phyloP scores from a whole-genome alignment of 306 rosid species.

The Dalbergia cultrata region DNA sequence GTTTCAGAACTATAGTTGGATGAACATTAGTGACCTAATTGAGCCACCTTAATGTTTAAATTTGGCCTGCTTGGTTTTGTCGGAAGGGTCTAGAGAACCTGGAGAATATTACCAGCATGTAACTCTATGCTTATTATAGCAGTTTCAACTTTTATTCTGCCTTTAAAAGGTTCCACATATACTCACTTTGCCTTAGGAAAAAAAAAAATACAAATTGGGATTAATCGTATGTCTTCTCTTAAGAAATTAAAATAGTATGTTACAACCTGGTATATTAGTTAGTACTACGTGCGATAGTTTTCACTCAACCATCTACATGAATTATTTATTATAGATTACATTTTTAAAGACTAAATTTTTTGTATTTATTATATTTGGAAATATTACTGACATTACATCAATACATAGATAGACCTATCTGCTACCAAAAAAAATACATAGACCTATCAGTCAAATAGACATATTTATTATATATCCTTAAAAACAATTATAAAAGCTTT shows the following conservation, averaged over 20 bases:
- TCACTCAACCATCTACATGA: background rate
- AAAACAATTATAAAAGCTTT: background rate
- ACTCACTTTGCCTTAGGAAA: background rate
- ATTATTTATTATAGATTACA: background rate
- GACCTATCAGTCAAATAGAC: background rate
- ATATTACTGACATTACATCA: background rate
- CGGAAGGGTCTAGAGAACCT: background rate
- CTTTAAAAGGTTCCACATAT: background rate
- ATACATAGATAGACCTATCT: background rate
- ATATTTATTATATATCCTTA: no score
- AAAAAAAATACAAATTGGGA: background rate
- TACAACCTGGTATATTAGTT: background rate
- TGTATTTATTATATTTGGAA: background rate
- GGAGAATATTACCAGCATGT: background rate
- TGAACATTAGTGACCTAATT: background rate
- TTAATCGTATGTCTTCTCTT: background rate
- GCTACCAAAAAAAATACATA: no score
- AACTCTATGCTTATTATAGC: background rate
- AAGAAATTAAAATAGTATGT: background rate
- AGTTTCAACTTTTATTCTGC: background rate
- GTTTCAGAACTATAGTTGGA: background rate
- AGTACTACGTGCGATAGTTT: background rate
- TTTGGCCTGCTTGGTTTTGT: slow-evolving; percentile 2
- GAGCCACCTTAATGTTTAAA: background rate
- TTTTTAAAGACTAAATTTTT: background rate